These are phyloP conservation scores for Globisporangium nagaii DNA, from an alignment of 352 stramenopile species.

Conservation along the genomic window DNA sequence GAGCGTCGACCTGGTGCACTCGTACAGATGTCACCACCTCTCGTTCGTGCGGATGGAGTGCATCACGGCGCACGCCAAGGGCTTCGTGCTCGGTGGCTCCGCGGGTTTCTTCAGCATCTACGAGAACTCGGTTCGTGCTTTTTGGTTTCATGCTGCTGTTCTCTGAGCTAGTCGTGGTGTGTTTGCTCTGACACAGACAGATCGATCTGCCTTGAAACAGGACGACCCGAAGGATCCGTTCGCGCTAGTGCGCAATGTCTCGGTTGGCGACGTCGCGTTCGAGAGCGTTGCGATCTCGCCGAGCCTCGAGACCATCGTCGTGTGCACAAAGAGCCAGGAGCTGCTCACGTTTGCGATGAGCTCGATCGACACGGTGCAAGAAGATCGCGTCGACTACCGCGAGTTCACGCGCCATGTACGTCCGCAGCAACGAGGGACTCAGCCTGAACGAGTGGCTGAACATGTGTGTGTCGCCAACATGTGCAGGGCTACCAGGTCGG, in stretches of 20 bases:
- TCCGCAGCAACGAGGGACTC: too few relatives aligned
- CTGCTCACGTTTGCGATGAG: slow-evolving; percentile 65
- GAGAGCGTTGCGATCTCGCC: slow-evolving; percentile 69
- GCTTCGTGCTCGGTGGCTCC: slow-evolving; percentile 68
- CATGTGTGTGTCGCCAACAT: background rate
- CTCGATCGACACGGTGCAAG: slow-evolving; percentile 69
- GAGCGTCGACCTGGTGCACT: slow-evolving; percentile 61
- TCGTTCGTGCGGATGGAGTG: slow-evolving; percentile 71
- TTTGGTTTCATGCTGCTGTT: too few relatives aligned
- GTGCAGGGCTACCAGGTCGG: slow-evolving; percentile 54
- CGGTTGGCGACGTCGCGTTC: slow-evolving; percentile 67
- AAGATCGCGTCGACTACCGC: slow-evolving; percentile 58
- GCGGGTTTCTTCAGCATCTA: slow-evolving; percentile 76
- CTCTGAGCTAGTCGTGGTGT: too few relatives aligned
- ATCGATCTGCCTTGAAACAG: slow-evolving; percentile 23
- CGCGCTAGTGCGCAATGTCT: slow-evolving; percentile 61
- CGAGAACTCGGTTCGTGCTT: slow-evolving; percentile 57
- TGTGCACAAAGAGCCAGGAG: slow-evolving; percentile 63
- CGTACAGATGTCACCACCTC: slow-evolving; percentile 56
- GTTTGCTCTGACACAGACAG: too few relatives aligned
- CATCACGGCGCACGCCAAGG: slow-evolving; percentile 54
- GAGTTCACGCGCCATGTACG: slow-evolving; percentile 55
- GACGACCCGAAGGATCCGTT: slow-evolving; percentile 78
- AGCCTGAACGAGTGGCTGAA: too few relatives aligned
- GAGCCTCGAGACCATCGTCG: slow-evolving; percentile 52